Percentiles rank a stretch among this genome's conserved stretches.
Evolutionary conservation across 1,284 basidiomycete genomes (phyloP).

Genomic region (Earliella scabrosa): DNA sequence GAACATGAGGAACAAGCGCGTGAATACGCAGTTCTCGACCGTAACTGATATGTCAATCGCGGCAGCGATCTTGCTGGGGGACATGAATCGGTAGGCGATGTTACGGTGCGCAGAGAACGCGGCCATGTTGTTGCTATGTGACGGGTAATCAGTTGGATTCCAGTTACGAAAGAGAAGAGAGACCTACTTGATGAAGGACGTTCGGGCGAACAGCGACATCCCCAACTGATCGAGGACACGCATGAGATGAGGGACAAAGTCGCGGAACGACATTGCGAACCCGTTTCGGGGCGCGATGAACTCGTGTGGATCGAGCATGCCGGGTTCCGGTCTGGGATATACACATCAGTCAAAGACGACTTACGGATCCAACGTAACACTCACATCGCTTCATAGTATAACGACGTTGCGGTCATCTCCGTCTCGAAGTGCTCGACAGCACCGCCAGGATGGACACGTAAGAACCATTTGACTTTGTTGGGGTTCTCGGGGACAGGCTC

Average conservation of each 20-base stretch:
- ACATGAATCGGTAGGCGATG: conserved; percentile 84
- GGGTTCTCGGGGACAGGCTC: conserved; percentile 58
- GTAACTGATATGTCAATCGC: conserved; percentile 86
- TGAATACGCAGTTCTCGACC: conserved; percentile 76
- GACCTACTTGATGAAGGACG: conserved; percentile 75
- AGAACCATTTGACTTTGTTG: conserved; percentile 74
- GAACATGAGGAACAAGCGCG: conserved; percentile 83
- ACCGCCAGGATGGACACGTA: conserved; percentile 78
- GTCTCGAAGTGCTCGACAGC: conserved; percentile 82
- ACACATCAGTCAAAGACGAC: conserved; percentile 19
- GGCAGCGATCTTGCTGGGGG: conserved; percentile 73
- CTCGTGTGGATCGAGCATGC: conserved; percentile 72
- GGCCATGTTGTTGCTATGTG: conserved; percentile 68
- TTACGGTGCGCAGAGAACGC: conserved; percentile 76
- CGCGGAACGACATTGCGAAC: conserved; percentile 77
- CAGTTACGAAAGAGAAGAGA: not conserved
- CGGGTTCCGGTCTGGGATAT: conserved; percentile 64
- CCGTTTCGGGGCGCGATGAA: conserved; percentile 79
- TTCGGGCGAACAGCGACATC: conserved; percentile 76
- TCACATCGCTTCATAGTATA: conserved; percentile 81
- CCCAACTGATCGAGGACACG: conserved; percentile 79
- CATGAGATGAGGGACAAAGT: conserved; percentile 79
- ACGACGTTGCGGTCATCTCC: conserved; percentile 71
- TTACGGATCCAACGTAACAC: conserved; percentile 30
- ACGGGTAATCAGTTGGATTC: conserved; percentile 3